These are phyloP conservation scores for Penstemon davidsonii DNA, from an alignment of 257 asterid species.

Conservation along the genomic window DNA sequence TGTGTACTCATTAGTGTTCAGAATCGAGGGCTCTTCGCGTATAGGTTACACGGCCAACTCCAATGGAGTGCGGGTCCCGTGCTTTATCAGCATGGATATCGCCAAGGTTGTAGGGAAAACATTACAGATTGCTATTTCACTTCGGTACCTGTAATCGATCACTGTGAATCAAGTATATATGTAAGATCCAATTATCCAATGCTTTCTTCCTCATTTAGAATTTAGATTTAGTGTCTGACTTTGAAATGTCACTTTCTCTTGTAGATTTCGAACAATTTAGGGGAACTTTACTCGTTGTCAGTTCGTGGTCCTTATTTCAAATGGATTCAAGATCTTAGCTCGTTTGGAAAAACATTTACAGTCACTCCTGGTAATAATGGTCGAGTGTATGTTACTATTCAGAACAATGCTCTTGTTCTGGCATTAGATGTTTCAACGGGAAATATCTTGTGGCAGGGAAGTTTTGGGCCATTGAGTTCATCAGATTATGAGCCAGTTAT, in stretches of 20 bases:
- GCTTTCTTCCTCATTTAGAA: not conserved
- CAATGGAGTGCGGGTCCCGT: constrained; percentile 89
- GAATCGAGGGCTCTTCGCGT: constrained; percentile 75
- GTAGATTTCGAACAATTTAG: constrained; percentile 65
- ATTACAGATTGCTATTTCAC: constrained; percentile 64
- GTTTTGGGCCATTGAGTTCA: constrained; percentile 66
- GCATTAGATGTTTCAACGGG: constrained; percentile 79
- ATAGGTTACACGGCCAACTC: constrained; percentile 57
- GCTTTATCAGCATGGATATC: constrained; percentile 74
- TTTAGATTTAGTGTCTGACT: too few species aligned
- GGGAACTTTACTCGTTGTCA: constrained; percentile 83
- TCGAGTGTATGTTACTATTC: constrained; percentile 55
- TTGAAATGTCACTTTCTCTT: too few species aligned
- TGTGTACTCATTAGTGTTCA: constrained; percentile 58
- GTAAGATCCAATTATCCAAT: constrained; percentile 37
- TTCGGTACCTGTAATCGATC: constrained; percentile 78
- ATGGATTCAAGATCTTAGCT: constrained; percentile 87
- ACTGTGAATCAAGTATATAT: constrained; percentile 86
- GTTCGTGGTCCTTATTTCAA: constrained; percentile 71
- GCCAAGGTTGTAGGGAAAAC: constrained; percentile 80
- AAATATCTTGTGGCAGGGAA: constrained; percentile 66
- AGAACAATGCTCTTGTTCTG: constrained; percentile 45
- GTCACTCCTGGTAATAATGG: constrained; percentile 84
- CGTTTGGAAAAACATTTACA: constrained; percentile 46
- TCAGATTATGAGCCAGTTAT: constrained; percentile 72